Evolutionary conservation across 2,329 filamentous ascomycete species (phyloP), one percentile per base, ranked within the genome.

Genomic region (Chaetomiaceae sp.): DNA sequence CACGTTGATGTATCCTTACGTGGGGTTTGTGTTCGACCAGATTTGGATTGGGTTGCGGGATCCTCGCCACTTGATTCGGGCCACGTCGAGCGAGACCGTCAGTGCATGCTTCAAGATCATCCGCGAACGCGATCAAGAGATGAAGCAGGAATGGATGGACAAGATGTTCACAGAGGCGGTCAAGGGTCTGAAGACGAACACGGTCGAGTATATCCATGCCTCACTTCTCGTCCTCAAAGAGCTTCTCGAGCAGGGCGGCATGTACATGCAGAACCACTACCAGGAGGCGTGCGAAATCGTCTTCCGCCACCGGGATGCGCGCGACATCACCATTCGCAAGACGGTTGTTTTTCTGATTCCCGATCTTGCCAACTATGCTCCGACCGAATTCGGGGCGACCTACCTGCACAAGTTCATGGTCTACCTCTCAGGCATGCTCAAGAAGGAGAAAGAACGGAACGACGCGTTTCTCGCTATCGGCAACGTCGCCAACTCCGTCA

Each of bases 231-330:
- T 94, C 1, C 76, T 97, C 59, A 94, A 91, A 64, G 91, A 97
- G 68, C 77, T 98, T 38, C 79, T 98, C 15, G 81, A 93, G 53
- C 91, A 95, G 63, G 93, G 93, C 43, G 90, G 89, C 58, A 98
- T 98, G 91, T 98, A 95, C 66, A 97, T 98, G 93, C 89, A 95
- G 60, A 87, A 90, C 32, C 82, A 90, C 62, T 98, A 97, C 65
- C 81, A 84, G 48, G 88, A 95, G 57, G 84, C 88, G 10, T 97
- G 91, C 63, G 93, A 98, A 52, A 90, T 93, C 53, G 87, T 96
- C 29, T 83, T 91, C 55, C 85, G 86, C 51, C 87, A 95, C 65
- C 95, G 95, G 65, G 93, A 98, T 57, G 88, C 97, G 58, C 81
- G 88, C 44, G 94, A 98, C 57, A 72, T 81, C 4, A 85, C 89